These are phyloP conservation scores for Nothophytophthora sp. DNA, from an alignment of 352 stramenopile species.

Conservation along the genomic window DNA sequence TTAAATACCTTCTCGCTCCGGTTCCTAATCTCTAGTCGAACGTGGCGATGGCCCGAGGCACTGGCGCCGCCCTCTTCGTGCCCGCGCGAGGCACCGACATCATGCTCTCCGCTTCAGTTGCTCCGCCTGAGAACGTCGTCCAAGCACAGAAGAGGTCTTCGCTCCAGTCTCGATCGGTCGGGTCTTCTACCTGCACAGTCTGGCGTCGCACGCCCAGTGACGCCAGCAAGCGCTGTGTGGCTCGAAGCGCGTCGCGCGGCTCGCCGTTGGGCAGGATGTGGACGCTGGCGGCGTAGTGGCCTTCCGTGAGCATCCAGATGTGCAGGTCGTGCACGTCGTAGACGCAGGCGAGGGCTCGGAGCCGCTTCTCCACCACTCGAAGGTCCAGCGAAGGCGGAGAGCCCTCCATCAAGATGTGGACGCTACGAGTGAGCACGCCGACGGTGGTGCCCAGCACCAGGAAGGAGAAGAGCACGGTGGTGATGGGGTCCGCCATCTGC, in stretches of 20 bases:
- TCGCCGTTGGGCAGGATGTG: slow-evolving; percentile 84
- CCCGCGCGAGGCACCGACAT: slow-evolving; percentile 76
- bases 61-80: slow-evolving; percentile 38
- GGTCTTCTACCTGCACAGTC: slow-evolving; percentile 74
- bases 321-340: slow-evolving; percentile 97
- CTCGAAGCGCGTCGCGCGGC: slow-evolving; percentile 41
- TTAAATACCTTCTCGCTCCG: too few species aligned
- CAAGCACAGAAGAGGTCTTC: slow-evolving; percentile 63
- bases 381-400: slow-evolving; percentile 75
- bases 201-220: slow-evolving; percentile 55
- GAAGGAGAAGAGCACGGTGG: slow-evolving; percentile 96
- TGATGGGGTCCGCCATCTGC: slow-evolving; percentile 96
- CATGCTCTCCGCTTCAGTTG: slow-evolving; percentile 44
- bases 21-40: slow-evolving; percentile 32
- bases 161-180: slow-evolving; percentile 56
- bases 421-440: slow-evolving; percentile 89
- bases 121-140: slow-evolving; percentile 40
- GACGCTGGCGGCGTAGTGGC: slow-evolving; percentile 89
- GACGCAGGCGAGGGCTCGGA: slow-evolving; percentile 76
- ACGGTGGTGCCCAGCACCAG: slow-evolving; percentile 95
- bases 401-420: slow-evolving; percentile 96
- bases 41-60: slow-evolving; percentile 14
- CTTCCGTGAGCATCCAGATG: slow-evolving; percentile 96
- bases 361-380: slow-evolving; percentile 51
- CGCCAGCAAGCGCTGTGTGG: slow-evolving; percentile 54